phyloP scores from a whole-genome alignment of 345 rosid genomes.

The Gynandropsis gynandra region DNA sequence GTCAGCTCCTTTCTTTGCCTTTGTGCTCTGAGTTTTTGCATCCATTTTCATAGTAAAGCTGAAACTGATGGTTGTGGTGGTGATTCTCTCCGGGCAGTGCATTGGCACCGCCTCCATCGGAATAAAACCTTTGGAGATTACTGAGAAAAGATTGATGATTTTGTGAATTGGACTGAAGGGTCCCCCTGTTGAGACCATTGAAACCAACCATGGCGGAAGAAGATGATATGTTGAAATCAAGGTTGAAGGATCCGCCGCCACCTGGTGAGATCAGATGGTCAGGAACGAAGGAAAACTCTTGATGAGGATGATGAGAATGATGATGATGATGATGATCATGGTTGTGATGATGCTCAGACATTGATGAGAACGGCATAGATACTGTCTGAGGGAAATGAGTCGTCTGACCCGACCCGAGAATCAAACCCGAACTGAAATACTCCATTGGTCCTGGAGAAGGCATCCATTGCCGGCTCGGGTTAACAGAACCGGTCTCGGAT shows the following conservation, averaged over 20 bases:
- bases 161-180: slow-evolving; percentile 99
- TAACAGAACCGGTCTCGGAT: slow-evolving; percentile 28
- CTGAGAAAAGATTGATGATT: slow-evolving; percentile 51
- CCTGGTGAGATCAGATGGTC: slow-evolving; percentile 63
- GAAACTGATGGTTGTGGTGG: slow-evolving; percentile 55
- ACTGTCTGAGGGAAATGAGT: slow-evolving; percentile 35
- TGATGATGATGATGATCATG: slow-evolving; percentile 32
- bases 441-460: slow-evolving; percentile 52
- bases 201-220: slow-evolving; percentile 44
- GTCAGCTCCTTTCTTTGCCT: slow-evolving; percentile 78
- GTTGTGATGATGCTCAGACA: slow-evolving; percentile 3
- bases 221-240: slow-evolving; percentile 77
- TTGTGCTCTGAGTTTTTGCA: slow-evolving; percentile 64
- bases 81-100: slow-evolving; percentile 58
- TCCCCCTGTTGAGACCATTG: slow-evolving; percentile 97
- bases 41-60: slow-evolving; percentile 72
- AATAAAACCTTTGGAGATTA: slow-evolving; percentile 60
- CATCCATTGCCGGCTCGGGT: slow-evolving; percentile 46
- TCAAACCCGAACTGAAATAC: slow-evolving; percentile 42
- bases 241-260: slow-evolving; percentile 57
- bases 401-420: slow-evolving; percentile 37
- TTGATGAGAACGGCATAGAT: slow-evolving; percentile 31
- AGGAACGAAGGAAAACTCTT: slow-evolving; percentile 60
- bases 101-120: slow-evolving; percentile 50
- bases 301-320: slow-evolving; percentile 37